These are phyloP conservation scores for Coccomyxa subellipsoidea DNA, from an alignment of 163 green algal species.

Conservation along the genomic window DNA sequence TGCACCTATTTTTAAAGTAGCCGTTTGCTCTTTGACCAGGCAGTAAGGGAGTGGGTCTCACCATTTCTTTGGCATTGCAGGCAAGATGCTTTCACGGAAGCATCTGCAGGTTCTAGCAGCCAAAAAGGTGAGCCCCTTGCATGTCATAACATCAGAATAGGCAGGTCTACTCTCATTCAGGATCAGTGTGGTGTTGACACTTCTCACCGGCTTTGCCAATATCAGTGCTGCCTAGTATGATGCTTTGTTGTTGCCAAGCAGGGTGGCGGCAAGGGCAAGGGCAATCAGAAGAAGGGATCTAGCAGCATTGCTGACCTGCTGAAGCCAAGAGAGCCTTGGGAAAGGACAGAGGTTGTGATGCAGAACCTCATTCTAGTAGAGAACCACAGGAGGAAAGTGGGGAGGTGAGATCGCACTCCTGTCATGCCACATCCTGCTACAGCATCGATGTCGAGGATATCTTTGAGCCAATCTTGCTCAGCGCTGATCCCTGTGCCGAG, in stretches of 20 bases:
- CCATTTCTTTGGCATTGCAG: no score
- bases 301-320: constrained; percentile 26
- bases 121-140: neutral
- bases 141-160: no score
- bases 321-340: constrained; percentile 25
- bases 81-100: neutral
- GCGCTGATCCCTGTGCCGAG: no score
- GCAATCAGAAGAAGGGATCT: constrained; percentile 31
- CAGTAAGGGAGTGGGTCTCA: no score
- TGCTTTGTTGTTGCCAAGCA: neutral
- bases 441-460: neutral
- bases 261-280: constrained; percentile 22
- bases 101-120: neutral
- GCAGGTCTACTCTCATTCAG: no score
- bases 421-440: neutral
- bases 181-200: no score
- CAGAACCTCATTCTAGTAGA: constrained; percentile 57
- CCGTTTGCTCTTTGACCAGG: no score
- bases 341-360: constrained; percentile 47
- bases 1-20: neutral
- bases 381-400: constrained; percentile 42
- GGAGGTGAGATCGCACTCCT: constrained; percentile 26
- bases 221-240: no score
- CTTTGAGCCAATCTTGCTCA: neutral
- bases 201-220: no score